Evolutionary conservation across 768 basidiomycete species (phyloP).

Genomic region (Goffeauzyma gilvescens): DNA sequence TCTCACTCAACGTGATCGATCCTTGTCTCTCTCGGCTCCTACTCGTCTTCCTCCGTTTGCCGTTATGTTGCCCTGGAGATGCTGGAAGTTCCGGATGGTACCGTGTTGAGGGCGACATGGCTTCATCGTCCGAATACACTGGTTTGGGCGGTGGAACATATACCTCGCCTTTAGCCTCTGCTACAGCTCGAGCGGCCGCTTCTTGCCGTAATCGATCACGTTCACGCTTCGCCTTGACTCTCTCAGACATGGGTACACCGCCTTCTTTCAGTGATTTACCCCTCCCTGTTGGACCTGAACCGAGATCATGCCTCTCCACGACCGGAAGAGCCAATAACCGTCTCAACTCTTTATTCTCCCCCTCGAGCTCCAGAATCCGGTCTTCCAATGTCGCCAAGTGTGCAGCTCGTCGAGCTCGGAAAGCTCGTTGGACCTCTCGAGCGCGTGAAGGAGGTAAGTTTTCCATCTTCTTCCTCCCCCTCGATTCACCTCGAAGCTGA

Average conservation of each 20-base stretch:
- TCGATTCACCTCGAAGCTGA: constrained; percentile 24
- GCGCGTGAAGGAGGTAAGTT: constrained; percentile 23
- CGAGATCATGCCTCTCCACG: constrained; percentile 19
- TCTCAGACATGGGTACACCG: constrained; percentile 31
- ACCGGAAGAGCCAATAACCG: constrained; percentile 18
- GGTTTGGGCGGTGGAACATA: background rate
- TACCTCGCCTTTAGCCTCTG: background rate
- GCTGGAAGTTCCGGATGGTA: background rate
- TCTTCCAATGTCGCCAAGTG: constrained; percentile 32
- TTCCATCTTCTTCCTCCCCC: constrained; percentile 28
- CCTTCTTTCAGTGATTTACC: constrained; percentile 31
- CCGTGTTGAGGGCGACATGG: background rate
- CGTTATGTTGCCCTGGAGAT: no score
- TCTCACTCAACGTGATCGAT: no score
- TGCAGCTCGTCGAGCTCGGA: constrained; percentile 30
- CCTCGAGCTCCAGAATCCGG: constrained; percentile 29
- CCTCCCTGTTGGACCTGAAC: constrained; percentile 31
- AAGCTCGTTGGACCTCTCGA: constrained; percentile 33
- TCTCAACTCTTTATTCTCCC: constrained; percentile 30
- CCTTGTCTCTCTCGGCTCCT: no score
- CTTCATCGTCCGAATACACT: background rate
- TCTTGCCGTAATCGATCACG: constrained; percentile 6
- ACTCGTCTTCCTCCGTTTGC: no score
- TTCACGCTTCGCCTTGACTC: constrained; percentile 29
- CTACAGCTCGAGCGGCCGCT: constrained; percentile 1